Evolutionary conservation across 306 rosid species (phyloP).

Genomic region (Quercus dentata): DNA sequence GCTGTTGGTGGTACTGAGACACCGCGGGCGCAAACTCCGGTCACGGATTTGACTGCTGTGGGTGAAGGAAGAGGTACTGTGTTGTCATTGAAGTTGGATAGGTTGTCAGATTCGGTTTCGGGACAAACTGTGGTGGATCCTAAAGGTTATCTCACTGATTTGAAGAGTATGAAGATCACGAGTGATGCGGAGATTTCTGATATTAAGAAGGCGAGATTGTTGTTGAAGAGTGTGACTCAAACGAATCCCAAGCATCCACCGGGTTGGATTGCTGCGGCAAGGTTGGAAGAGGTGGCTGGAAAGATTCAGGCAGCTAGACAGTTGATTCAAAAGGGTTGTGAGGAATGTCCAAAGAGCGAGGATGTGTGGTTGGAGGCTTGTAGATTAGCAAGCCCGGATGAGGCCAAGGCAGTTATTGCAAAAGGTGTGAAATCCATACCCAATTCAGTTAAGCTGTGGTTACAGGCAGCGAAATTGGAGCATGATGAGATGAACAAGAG

Average conservation of each 20-base stretch:
- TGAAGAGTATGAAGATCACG: slow-evolving; percentile 81
- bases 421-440: slow-evolving; percentile 73
- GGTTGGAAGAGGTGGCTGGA: slow-evolving; percentile 88
- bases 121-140: slow-evolving; percentile 83
- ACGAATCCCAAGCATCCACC: slow-evolving; percentile 88
- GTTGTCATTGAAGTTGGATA: slow-evolving; percentile 71
- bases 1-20: slow-evolving; percentile 71
- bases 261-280: slow-evolving; percentile 89
- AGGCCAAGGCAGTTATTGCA: slow-evolving; percentile 84
- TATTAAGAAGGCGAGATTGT: slow-evolving; percentile 76
- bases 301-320: slow-evolving; percentile 80
- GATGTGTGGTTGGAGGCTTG: slow-evolving; percentile 95
- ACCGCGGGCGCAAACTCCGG: slow-evolving; percentile 78
- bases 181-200: slow-evolving; percentile 91
- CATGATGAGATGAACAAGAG: slow-evolving; percentile 63
- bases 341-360: slow-evolving; percentile 84
- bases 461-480: slow-evolving; percentile 83
- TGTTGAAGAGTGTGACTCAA: slow-evolving; percentile 82
- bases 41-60: slow-evolving; percentile 88
- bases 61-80: slow-evolving; percentile 94
- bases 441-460: slow-evolving; percentile 82
- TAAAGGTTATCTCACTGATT: slow-evolving; percentile 73
- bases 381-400: slow-evolving; percentile 79
- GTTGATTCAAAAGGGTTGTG: slow-evolving; percentile 80
- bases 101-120: slow-evolving; percentile 74